Evolutionary conservation across 352 stramenopile genomes (phyloP).

Genomic region (Pythium aphanidermatum): DNA sequence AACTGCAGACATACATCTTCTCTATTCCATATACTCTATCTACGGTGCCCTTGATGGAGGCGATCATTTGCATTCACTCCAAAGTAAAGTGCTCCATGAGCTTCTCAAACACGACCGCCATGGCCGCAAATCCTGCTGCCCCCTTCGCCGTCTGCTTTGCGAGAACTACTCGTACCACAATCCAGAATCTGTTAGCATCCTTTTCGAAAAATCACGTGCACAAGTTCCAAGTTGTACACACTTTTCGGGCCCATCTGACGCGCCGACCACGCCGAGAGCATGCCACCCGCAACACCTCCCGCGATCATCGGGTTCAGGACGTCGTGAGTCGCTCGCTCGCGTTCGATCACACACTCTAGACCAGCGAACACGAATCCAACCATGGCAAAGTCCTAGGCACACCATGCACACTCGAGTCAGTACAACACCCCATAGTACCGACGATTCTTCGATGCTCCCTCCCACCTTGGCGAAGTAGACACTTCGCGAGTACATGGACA

Average conservation of each 20-base stretch:
- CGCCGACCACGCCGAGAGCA: conserved; percentile 63
- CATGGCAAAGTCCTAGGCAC: conserved; percentile 68
- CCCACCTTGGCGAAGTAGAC: conserved; percentile 82
- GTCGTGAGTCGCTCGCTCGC: conserved; percentile 70
- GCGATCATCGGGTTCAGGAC: conserved; percentile 75
- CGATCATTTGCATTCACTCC: conserved; percentile 1
- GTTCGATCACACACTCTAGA: conserved; percentile 80
- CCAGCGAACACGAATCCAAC: conserved; percentile 77
- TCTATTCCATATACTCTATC: conserved; percentile 4
- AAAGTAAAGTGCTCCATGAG: conserved; percentile 56
- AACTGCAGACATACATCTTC: too few species aligned
- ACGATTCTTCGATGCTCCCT: not conserved
- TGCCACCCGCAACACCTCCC: conserved; percentile 54
- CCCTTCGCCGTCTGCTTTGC: conserved; percentile 69
- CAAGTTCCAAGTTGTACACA: conserved; percentile 19
- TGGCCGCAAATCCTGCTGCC: conserved; percentile 67
- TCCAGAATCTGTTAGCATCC: conserved; percentile 6
- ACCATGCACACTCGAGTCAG: not conserved
- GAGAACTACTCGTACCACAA: conserved; percentile 33
- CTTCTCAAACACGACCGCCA: conserved; percentile 85
- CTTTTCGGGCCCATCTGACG: conserved; percentile 51
- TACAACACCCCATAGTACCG: not conserved
- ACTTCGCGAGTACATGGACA: conserved; percentile 69
- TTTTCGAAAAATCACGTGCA: conserved; percentile 1
- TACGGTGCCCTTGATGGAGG: too few species aligned